phyloP scores from a whole-genome alignment of 208 protist genomes.

The Porcisia deanei region DNA sequence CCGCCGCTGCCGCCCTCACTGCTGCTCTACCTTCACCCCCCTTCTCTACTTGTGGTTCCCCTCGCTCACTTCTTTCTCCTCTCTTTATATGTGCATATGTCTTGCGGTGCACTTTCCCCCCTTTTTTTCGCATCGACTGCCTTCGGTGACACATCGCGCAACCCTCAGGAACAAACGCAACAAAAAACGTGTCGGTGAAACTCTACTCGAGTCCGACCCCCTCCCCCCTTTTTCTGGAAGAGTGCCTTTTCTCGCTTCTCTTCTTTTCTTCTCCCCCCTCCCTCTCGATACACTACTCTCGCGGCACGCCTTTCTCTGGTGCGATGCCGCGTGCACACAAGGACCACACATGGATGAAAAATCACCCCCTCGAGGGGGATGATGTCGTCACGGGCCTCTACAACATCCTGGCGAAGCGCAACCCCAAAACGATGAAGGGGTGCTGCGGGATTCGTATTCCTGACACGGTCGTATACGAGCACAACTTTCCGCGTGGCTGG shows the following conservation, averaged over 20 bases:
- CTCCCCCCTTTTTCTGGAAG: neutral
- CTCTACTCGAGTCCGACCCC: neutral
- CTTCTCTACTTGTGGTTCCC: neutral
- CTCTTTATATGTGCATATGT: neutral
- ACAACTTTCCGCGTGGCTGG: constrained; percentile 90
- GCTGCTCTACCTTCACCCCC: neutral
- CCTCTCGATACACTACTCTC: neutral
- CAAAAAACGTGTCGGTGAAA: neutral
- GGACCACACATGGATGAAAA: constrained; percentile 83
- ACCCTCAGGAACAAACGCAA: neutral
- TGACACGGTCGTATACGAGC: constrained; percentile 90
- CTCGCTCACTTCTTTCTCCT: neutral
- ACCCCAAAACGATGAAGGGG: constrained; percentile 86
- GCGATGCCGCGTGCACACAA: constrained; percentile 35
- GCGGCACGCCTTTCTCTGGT: neutral
- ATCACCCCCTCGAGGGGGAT: constrained; percentile 86
- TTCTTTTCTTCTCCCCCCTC: neutral
- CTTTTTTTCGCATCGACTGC: neutral
- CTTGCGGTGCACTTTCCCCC: neutral
- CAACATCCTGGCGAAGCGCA: constrained; percentile 79
- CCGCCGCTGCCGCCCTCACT: neutral
- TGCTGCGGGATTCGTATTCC: constrained; percentile 77
- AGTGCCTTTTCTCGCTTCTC: neutral
- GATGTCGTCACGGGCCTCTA: constrained; percentile 80
- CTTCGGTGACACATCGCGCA: neutral